Base-by-base conservation (phyloP, 2,329 filamentous ascomycete species). In the Colletotrichum sp. region DNA sequence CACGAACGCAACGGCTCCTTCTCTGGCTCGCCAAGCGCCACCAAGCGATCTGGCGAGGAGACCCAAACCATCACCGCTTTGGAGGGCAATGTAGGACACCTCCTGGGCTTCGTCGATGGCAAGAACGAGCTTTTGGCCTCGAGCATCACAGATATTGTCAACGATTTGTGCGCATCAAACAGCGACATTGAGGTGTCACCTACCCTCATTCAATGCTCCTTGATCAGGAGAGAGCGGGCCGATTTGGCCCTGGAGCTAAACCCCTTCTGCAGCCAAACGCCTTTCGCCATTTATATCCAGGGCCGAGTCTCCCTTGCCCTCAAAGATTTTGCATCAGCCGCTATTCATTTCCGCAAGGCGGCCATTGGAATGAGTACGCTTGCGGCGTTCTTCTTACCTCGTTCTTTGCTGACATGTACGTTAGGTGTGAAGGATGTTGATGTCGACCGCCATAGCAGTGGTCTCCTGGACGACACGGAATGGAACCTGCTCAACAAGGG, bases 231-330 rank as follows among this genome's bases (percentile, higher is more conserved):
- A 73, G 89, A 90, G 69, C 87, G 92, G 73, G 86, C 91, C 4
- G 92, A 93, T 79, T 83, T 94, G 21, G 90, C 92, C 16, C 79
- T 89, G 34, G 89, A 92, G 76, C 87, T 93, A 30, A 84, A 85
- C 16, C 86, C 89, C 1, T 93, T 92, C 79, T 88, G 88, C 76
- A 86, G 87, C 24, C 87, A 89, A 67, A 90, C 90, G 67, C 86
- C 89, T 77, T 96, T 89, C 88, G 92, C 86, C 87, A 94, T 89
- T 78, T 99, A 99, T 81, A 90, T 98, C 6, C 95, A 96, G 83
- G 97, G 94, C 4, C 93, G 97, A 34, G 89, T 98, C 64, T 90
- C 92, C 78, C 87, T 98, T 38, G 92, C 93, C 7, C 90, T 93
- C 77, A 93, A 93, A 69, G 94, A 98, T 80, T 93, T 93, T 81